Base-by-base conservation (phyloP, 1,139 yeast species). In the Zygoascus hellenicus region DNA sequence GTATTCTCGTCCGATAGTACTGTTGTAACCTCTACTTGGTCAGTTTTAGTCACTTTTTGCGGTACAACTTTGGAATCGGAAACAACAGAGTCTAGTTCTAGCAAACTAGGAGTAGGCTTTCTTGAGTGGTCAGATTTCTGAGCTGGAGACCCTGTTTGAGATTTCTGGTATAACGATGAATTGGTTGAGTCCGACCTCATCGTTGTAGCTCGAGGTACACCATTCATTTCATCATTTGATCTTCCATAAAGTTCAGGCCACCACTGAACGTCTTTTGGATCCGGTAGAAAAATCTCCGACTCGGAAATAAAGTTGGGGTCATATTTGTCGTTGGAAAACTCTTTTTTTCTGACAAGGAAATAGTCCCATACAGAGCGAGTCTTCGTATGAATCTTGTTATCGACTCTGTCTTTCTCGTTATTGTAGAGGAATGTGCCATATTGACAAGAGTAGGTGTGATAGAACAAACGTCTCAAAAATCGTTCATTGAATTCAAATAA, bases 351-450 rank as follows among this genome's bases (percentile, higher is more conserved):
- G 2, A 95, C 85, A 49, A 80, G 71, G 68, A 92, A 92, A 61
- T 92, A 89, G 65, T 89, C 96, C 98, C 98, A 92, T 1, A 85
- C 96, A 10, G 94, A 81, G 16, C 86, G 72, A 0, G 97, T 86
- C 13, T 72, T 68, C 1, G 68, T 61, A 7, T 59, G 63, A 0
- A 77, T 67, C 11, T 71, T 62, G 22, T 71, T 66, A 28, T 65
- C 66, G 9, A 68, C 59, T 38, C 80, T 65, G 53, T 88, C 96
- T 43, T 70, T 65, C 60, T 92, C 96, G 35, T 77, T 75, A 60
- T 92, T 85, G 58, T 78, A 80, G 45, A 94, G 65, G 59, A 92
- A 92, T 1, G 96, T 80, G 2, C 98, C 98, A 64, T 89, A 92
- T 63, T 92, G 98, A 61, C 97, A 89, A 1, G 97, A 86, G 61